A percentile compares a stretch with the other conserved stretches of the same genome.
Evolutionary conservation across 768 basidiomycete genomes (phyloP).

Genomic region (Panellus pusillus): DNA sequence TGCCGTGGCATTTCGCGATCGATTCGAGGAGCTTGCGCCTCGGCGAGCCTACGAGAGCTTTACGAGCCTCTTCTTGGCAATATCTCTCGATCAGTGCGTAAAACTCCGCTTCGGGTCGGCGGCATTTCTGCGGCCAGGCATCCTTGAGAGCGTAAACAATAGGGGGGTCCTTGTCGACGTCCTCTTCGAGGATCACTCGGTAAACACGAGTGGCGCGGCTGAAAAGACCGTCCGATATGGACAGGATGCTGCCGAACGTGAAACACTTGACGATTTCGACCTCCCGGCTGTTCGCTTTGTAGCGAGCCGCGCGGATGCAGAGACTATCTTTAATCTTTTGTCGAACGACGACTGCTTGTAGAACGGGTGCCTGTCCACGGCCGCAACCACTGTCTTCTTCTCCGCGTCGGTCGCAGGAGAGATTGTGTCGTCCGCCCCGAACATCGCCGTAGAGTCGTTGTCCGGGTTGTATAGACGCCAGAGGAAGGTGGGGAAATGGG

Average conservation of each 20-base stretch:
- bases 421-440: constrained; percentile 4
- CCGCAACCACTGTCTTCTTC: not conserved
- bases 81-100: constrained; percentile 8
- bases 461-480: constrained; percentile 1
- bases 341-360: not conserved
- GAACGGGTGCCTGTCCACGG: not conserved
- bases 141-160: constrained; percentile 12
- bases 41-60: not conserved
- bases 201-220: constrained; percentile 7
- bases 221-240: constrained; percentile 1
- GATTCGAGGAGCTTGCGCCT: no score
- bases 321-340: not conserved
- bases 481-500: constrained; percentile 4
- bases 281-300: not conserved
- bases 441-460: not conserved
- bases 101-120: constrained; percentile 9
- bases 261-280: constrained; percentile 1
- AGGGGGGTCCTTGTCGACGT: not conserved
- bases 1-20: constrained; percentile 5
- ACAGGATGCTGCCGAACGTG: not conserved
- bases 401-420: not conserved
- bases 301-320: constrained; percentile 1
- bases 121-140: constrained; percentile 8
- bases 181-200: constrained; percentile 9
- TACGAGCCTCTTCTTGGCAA: not conserved